Evolutionary conservation across 1,284 basidiomycete species (phyloP).

Genomic region (Papiliotrema laurentii): DNA sequence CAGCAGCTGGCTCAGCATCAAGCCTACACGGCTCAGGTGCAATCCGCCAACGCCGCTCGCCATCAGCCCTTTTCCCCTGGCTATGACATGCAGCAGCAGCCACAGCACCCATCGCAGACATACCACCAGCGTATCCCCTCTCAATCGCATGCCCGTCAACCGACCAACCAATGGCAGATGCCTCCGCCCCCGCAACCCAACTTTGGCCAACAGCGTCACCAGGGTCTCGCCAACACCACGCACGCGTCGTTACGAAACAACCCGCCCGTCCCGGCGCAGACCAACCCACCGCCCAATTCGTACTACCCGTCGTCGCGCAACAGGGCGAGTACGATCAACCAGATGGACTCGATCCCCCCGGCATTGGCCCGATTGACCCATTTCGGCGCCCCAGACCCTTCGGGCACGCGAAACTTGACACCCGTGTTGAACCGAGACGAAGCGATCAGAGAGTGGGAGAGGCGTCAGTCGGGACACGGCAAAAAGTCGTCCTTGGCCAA

Average conservation of each 20-base stretch:
- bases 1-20: slow-evolving; percentile 93
- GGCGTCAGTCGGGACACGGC: slow-evolving; percentile 51
- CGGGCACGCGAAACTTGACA: slow-evolving; percentile 66
- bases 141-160: slow-evolving; percentile 13
- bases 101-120: slow-evolving; percentile 4
- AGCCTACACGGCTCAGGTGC: slow-evolving; percentile 70
- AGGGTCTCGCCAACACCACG: slow-evolving; percentile 18
- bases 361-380: slow-evolving; percentile 81
- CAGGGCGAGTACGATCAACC: slow-evolving; percentile 79
- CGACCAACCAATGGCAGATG: slow-evolving; percentile 24
- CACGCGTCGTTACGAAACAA: slow-evolving; percentile 18
- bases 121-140: slow-evolving; percentile 15
- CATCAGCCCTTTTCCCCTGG: slow-evolving; percentile 33
- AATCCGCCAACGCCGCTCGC: slow-evolving; percentile 21
- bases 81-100: slow-evolving; percentile 24
- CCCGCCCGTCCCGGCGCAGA: slow-evolving; percentile 44
- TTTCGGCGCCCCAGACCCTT: slow-evolving; percentile 73
- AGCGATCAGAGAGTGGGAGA: slow-evolving; percentile 83
- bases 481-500: slow-evolving; percentile 35
- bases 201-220: slow-evolving; percentile 26
- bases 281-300: slow-evolving; percentile 52
- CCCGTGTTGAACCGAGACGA: slow-evolving; percentile 87
- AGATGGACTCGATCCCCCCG: slow-evolving; percentile 84
- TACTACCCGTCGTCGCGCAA: slow-evolving; percentile 63
- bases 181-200: slow-evolving; percentile 20